phyloP scores from a whole-genome alignment of 129 eudicot genomes.

The Gnaphalium uliginosum region DNA sequence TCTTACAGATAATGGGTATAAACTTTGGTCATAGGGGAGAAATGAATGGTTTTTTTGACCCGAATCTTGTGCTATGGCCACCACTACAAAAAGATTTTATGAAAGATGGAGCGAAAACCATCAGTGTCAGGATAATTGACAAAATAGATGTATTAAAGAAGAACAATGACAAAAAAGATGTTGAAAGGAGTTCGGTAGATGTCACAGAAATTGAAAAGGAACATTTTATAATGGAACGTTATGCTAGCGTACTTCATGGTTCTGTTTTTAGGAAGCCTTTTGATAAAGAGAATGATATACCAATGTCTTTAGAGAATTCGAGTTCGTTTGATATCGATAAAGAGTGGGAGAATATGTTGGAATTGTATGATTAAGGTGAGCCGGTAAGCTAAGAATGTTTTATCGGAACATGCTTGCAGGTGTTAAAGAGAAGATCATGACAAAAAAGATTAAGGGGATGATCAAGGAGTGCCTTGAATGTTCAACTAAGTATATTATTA shows the following conservation, averaged over 20 bases:
- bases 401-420: slow-evolving; percentile 65
- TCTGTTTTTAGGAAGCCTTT: slow-evolving; percentile 72
- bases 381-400: slow-evolving; percentile 64
- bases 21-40: slow-evolving; percentile 85
- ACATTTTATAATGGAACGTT: slow-evolving; percentile 52
- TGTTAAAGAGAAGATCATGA: slow-evolving; percentile 78
- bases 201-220: slow-evolving; percentile 27
- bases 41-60: slow-evolving; percentile 65
- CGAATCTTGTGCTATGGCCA: slow-evolving; percentile 78
- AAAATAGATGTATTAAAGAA: slow-evolving; percentile 11
- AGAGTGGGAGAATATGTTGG: slow-evolving; percentile 88
- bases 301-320: slow-evolving; percentile 37
- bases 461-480: slow-evolving; percentile 56
- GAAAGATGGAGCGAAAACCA: slow-evolving; percentile 17
- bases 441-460: slow-evolving; percentile 60
- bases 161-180: neutral
- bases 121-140: slow-evolving; percentile 14
- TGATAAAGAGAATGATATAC: slow-evolving; percentile 54
- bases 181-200: slow-evolving; percentile 26
- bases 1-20: slow-evolving; percentile 59
- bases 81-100: slow-evolving; percentile 44
- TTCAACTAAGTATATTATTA: slow-evolving; percentile 17
- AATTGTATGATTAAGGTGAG: slow-evolving; percentile 52
- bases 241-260: slow-evolving; percentile 81
- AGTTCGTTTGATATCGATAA: slow-evolving; percentile 57